Percentiles rank a stretch among this genome's conserved stretches.
Evolutionary conservation across 129 eudicot genomes (phyloP).

Genomic region (Apium graveolens): DNA sequence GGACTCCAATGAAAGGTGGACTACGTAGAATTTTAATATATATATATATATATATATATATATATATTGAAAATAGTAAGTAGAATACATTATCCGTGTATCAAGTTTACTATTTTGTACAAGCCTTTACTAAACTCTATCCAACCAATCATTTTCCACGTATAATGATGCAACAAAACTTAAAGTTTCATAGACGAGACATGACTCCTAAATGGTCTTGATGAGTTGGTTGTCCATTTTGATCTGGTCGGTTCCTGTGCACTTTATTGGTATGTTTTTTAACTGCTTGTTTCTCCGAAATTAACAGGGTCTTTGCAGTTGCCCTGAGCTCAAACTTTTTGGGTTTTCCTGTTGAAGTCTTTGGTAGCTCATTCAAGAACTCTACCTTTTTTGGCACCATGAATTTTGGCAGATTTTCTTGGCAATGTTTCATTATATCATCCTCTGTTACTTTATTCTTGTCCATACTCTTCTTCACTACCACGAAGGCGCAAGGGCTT

Average conservation of each 20-base stretch:
- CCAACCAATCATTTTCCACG: not conserved
- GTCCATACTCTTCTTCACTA: slow-evolving; percentile 1
- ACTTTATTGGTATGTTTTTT: not conserved
- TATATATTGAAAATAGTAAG: no score
- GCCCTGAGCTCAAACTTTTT: slow-evolving; percentile 26
- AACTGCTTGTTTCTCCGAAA: not conserved
- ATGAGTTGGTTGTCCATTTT: not conserved
- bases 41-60: no score
- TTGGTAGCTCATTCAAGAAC: slow-evolving; percentile 28
- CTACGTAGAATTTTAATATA: no score
- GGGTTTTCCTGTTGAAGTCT: slow-evolving; percentile 21
- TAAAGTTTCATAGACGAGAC: slow-evolving; percentile 17
- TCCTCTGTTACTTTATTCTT: slow-evolving; percentile 9
- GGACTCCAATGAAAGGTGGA: no score
- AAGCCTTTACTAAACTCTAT: not conserved
- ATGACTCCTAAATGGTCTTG: slow-evolving; percentile 12
- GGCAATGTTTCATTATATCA: slow-evolving; percentile 20
- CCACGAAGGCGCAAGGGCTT: slow-evolving; percentile 36
- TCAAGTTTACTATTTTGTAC: not conserved
- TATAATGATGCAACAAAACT: not conserved
- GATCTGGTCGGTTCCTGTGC: not conserved
- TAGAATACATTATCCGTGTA: not conserved
- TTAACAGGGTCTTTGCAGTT: slow-evolving; percentile 15
- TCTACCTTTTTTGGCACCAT: slow-evolving; percentile 33
- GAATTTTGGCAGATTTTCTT: slow-evolving; percentile 18